A percentile compares a stretch with the other conserved stretches of the same genome.
Conservation (phyloP, 2,329 filamentous ascomycete species). For the Diplodia seriata region DNA sequence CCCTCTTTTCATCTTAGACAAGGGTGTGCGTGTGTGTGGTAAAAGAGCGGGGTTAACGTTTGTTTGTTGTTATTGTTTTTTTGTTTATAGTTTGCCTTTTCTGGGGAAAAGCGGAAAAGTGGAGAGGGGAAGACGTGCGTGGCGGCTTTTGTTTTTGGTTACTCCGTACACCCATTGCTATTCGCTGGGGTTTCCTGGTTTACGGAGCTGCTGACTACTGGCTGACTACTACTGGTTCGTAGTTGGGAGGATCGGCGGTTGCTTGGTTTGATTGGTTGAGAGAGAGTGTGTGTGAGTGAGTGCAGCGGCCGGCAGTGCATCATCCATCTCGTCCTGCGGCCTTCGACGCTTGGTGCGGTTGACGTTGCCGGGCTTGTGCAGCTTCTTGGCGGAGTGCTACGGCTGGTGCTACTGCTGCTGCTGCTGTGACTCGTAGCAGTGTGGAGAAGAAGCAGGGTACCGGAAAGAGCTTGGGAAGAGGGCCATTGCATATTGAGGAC, state of each 20-base stretch:
- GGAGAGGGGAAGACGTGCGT: neutral
- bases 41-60: neutral
- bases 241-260: neutral
- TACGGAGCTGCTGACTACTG: neutral
- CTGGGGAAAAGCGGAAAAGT: neutral
- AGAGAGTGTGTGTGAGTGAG: neutral
- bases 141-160: too few species aligned
- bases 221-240: neutral
- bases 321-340: neutral
- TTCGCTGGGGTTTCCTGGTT: neutral
- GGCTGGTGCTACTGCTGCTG: neutral
- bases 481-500: neutral
- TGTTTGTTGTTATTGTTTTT: neutral
- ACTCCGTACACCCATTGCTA: too few species aligned
- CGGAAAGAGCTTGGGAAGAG: constrained; percentile 1
- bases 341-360: neutral
- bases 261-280: neutral
- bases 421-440: neutral
- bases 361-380: neutral
- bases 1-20: neutral
- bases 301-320: neutral
- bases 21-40: neutral
- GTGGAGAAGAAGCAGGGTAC: neutral
- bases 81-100: neutral
- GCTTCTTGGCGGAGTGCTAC: neutral